Percentiles rank a stretch among this genome's conserved stretches.
phyloP scores from a whole-genome alignment of 169 alveolate species.

The Condylostoma magnum region DNA sequence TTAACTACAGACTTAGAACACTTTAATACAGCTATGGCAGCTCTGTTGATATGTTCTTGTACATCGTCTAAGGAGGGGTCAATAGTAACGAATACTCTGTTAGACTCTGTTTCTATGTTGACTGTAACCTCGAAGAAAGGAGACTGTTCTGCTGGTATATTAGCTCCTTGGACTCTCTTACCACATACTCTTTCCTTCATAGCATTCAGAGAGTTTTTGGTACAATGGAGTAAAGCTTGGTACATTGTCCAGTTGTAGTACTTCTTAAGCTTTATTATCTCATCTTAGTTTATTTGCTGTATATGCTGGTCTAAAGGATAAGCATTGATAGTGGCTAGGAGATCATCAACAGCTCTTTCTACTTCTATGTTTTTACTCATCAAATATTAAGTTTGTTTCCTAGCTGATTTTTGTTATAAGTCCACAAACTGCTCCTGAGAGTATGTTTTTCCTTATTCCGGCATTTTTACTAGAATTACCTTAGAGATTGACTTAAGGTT shows the following conservation, averaged over 20 bases:
- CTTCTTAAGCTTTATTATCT: constrained; percentile 86
- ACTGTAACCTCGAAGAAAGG: constrained; percentile 91
- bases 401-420: constrained; percentile 85
- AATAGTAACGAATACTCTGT: constrained; percentile 82
- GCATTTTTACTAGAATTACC: constrained; percentile 84
- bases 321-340: constrained; percentile 81
- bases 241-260: constrained; percentile 94
- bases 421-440: constrained; percentile 86
- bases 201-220: constrained; percentile 86
- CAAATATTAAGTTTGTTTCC: constrained; percentile 76
- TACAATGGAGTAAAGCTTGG: constrained; percentile 91
- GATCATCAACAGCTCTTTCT: constrained; percentile 91
- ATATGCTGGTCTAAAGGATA: constrained; percentile 87
- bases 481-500: constrained; percentile 85
- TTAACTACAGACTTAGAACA: constrained; percentile 88
- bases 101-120: constrained; percentile 78
- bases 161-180: constrained; percentile 58
- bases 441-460: constrained; percentile 84
- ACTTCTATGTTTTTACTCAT: constrained; percentile 87
- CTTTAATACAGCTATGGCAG: constrained; percentile 90
- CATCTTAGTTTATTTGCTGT: constrained; percentile 77
- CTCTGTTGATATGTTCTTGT: constrained; percentile 89
- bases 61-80: constrained; percentile 90
- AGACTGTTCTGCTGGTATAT: constrained; percentile 45
- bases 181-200: constrained; percentile 88